Evolutionary conservation across 257 asterid genomes (phyloP).

Genomic region (Ocimum tenuiflorum): DNA sequence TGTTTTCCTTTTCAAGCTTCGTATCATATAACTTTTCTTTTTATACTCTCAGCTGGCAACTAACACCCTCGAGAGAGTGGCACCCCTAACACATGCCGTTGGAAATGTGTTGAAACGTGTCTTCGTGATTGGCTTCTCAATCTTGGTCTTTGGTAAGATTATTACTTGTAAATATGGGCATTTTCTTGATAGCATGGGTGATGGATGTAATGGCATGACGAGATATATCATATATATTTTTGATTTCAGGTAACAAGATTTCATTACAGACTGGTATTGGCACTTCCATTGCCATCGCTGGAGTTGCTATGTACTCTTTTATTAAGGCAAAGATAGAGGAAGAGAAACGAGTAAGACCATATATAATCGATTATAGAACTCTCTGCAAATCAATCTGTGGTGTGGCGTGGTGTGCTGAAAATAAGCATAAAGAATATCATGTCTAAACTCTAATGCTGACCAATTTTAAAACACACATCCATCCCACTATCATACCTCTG

Average conservation of each 20-base stretch:
- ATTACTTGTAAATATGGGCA: not conserved
- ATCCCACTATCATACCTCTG: not conserved
- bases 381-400: not conserved
- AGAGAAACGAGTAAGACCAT: constrained; percentile 91
- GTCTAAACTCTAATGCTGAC: not conserved
- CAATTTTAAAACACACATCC: not conserved
- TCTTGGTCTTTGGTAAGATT: constrained; percentile 66
- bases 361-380: not conserved
- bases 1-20: not conserved
- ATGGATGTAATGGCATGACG: not conserved
- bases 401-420: not conserved
- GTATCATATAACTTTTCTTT: not conserved
- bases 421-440: not conserved
- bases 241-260: constrained; percentile 70
- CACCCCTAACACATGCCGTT: constrained; percentile 96
- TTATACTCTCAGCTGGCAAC: constrained; percentile 66
- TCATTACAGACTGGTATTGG: constrained; percentile 95
- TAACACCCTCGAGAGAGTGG: constrained; percentile 98
- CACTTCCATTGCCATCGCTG: constrained; percentile 82
- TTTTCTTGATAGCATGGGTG: not conserved
- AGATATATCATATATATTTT: not conserved
- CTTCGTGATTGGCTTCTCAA: constrained; percentile 94
- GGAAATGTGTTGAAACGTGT: constrained; percentile 99
- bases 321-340: constrained; percentile 96
- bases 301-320: constrained; percentile 90